Percentiles rank a stretch among this genome's conserved stretches.
Evolutionary conservation across 345 rosid genomes (phyloP).

Genomic region (Lepidium sativum): DNA sequence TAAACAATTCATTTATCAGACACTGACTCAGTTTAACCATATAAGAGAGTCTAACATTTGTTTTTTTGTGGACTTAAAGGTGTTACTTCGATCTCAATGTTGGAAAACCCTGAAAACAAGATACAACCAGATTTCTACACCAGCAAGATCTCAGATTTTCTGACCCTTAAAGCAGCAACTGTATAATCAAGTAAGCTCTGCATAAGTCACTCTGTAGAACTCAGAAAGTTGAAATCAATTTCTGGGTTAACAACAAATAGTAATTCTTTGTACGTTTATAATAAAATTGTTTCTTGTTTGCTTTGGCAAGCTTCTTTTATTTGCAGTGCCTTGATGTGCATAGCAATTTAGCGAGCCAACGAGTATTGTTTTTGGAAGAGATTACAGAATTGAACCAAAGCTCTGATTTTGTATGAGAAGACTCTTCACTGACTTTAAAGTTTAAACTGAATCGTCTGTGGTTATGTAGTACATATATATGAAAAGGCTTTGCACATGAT

Average conservation of each 20-base stretch:
- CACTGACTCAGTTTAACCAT: background rate
- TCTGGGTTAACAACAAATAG: background rate
- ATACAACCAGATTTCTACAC: slow-evolving; percentile 91
- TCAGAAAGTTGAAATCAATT: background rate
- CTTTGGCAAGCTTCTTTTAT: slow-evolving; percentile 1
- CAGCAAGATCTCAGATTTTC: slow-evolving; percentile 72
- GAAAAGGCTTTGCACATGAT: background rate
- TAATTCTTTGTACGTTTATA: background rate
- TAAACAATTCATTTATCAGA: background rate
- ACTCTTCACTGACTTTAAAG: background rate
- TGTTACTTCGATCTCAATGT: slow-evolving; percentile 64
- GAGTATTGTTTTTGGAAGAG: background rate
- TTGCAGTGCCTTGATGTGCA: slow-evolving; percentile 12
- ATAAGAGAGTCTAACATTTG: background rate
- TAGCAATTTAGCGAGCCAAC: background rate
- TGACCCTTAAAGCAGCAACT: slow-evolving; percentile 57
- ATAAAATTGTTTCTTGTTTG: background rate
- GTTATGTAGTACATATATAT: background rate
- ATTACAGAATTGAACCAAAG: background rate
- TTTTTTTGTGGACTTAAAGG: slow-evolving; percentile 35
- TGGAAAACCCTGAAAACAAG: slow-evolving; percentile 58
- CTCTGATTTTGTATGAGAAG: background rate
- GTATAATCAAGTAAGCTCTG: slow-evolving; percentile 34
- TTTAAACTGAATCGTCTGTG: background rate
- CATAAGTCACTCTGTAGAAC: background rate